These are phyloP conservation scores for Backusella parvicylindrica DNA, from an alignment of 192 early-diverging fungal genomes.

Conservation along the genomic window DNA sequence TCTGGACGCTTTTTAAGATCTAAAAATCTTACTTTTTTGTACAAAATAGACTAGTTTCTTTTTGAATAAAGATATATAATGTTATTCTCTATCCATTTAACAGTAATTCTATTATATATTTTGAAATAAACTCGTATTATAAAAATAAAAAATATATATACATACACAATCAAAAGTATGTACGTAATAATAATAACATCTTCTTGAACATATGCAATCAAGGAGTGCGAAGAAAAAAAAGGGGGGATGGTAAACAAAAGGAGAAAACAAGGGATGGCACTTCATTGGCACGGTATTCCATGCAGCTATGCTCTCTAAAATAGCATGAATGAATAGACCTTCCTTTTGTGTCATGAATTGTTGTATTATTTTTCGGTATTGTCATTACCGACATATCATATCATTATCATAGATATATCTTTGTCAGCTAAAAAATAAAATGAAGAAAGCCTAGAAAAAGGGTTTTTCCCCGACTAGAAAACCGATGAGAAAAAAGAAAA, in stretches of 20 bases:
- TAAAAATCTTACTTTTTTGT: no score
- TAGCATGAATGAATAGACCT: not conserved
- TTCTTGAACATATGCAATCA: no score
- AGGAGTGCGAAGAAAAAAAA: not conserved
- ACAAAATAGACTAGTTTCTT: not conserved
- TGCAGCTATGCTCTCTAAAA: not conserved
- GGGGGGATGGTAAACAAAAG: not conserved
- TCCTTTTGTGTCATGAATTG: no score
- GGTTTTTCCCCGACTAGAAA: not conserved
- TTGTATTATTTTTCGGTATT: no score
- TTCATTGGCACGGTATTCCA: not conserved
- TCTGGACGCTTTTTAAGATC: no score
- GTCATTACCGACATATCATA: no score
- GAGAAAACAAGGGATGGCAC: not conserved
- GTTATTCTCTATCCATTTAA: not conserved
- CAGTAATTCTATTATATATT: not conserved
- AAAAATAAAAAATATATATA: not conserved
- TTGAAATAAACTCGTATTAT: not conserved
- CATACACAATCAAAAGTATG: no score
- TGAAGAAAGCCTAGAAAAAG: not conserved
- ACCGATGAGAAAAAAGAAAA: not conserved
- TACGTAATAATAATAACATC: no score
- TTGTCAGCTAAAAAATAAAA: not conserved
- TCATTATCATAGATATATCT: not conserved
- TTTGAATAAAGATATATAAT: no score